Evolutionary conservation across 108 stramenopile species (phyloP).

Genomic region (Schizochytrium sp.): DNA sequence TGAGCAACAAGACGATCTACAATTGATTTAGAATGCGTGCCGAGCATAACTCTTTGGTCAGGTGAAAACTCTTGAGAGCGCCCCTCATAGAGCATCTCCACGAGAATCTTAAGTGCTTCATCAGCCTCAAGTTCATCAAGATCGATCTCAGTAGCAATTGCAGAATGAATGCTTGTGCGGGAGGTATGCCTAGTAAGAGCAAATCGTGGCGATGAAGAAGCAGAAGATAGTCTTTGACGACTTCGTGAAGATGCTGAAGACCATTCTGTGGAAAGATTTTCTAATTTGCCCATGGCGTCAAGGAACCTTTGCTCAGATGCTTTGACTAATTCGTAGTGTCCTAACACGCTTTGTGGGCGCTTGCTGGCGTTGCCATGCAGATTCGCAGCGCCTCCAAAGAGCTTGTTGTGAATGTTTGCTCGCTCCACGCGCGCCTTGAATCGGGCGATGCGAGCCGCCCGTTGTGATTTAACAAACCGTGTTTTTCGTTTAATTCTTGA

Average conservation of each 20-base stretch:
- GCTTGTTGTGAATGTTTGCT: slow-evolving; percentile 40
- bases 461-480: neutral
- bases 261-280: neutral
- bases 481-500: slow-evolving; percentile 25
- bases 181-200: neutral
- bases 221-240: too few relatives aligned
- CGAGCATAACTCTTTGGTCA: neutral
- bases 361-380: neutral
- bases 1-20: slow-evolving; percentile 17
- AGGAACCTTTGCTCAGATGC: slow-evolving; percentile 42
- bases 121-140: slow-evolving; percentile 36
- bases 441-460: slow-evolving; percentile 16
- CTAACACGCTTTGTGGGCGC: slow-evolving; percentile 20
- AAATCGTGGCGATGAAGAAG: neutral
- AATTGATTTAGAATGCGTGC: neutral
- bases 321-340: neutral
- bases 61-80: neutral
- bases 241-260: too few relatives aligned
- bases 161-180: neutral
- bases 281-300: neutral
- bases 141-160: neutral
- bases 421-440: slow-evolving; percentile 8
- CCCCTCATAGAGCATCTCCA: slow-evolving; percentile 21
- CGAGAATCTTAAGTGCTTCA: neutral
- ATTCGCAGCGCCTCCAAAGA: slow-evolving; percentile 41